These are phyloP conservation scores for Thielaviopsis populi DNA, from an alignment of 2,329 filamentous ascomycete genomes.

Conservation along the genomic window DNA sequence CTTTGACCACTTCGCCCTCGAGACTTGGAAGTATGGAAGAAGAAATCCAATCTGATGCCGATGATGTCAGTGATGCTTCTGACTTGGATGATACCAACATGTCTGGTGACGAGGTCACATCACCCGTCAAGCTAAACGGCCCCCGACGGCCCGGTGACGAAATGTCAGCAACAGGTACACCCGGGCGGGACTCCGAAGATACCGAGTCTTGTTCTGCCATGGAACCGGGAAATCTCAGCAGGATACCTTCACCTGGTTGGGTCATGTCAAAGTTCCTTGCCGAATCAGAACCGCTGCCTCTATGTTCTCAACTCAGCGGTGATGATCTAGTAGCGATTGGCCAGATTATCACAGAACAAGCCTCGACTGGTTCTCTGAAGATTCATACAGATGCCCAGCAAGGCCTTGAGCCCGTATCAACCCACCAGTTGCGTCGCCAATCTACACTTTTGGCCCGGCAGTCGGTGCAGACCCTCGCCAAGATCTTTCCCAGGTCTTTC, in stretches of 20 bases:
- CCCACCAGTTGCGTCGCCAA: conserved; percentile 19
- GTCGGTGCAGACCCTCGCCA: conserved; percentile 35
- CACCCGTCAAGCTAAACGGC: conserved; percentile 33
- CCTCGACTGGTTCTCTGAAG: conserved; percentile 37
- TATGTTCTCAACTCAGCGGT: conserved; percentile 34
- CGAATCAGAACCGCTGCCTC: conserved; percentile 39
- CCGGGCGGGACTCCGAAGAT: conserved; percentile 34
- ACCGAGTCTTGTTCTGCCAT: conserved; percentile 32
- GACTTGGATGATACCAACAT: conserved; percentile 41
- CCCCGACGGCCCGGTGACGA: conserved; percentile 34
- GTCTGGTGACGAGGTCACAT: conserved; percentile 34
- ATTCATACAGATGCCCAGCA: conserved; percentile 20
- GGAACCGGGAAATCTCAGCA: conserved; percentile 36
- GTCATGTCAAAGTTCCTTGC: conserved; percentile 42
- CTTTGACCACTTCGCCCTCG: conserved; percentile 26
- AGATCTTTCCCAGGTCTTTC: conserved; percentile 31
- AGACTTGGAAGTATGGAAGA: conserved; percentile 24
- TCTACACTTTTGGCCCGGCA: conserved; percentile 31
- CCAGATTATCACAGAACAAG: conserved; percentile 58
- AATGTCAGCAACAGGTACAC: conserved; percentile 36
- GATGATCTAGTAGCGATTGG: conserved; percentile 51
- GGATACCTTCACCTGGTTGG: conserved; percentile 34
- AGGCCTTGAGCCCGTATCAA: not conserved
- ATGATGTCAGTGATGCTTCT: conserved; percentile 37
- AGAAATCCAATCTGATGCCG: conserved; percentile 28